phyloP scores from a whole-genome alignment of 2,329 filamentous ascomycete species.

The Ophiostoma himal-ulmi region DNA sequence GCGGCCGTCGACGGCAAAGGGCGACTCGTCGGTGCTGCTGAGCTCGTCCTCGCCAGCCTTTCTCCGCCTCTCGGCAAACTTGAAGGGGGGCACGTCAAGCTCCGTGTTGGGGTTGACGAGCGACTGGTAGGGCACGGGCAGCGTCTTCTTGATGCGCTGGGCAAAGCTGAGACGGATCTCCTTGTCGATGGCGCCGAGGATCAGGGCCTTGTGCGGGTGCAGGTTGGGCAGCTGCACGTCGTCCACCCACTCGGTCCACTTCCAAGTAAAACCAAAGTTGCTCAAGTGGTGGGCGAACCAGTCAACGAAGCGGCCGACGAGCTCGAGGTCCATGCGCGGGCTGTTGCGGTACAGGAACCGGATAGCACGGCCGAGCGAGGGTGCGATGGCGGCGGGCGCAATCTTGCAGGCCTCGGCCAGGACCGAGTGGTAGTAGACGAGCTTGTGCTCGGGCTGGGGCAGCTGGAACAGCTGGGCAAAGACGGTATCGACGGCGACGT shows the following conservation, averaged over 20 bases:
- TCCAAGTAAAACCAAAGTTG: slow-evolving; percentile 99
- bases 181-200: slow-evolving; percentile 84
- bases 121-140: slow-evolving; percentile 77
- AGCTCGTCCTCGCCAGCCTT: not conserved
- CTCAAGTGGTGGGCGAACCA: slow-evolving; percentile 98
- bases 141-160: slow-evolving; percentile 87
- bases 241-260: slow-evolving; percentile 95
- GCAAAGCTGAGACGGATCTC: slow-evolving; percentile 95
- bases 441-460: slow-evolving; percentile 80
- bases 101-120: slow-evolving; percentile 84
- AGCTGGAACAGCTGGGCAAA: slow-evolving; percentile 92
- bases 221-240: slow-evolving; percentile 71
- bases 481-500: slow-evolving; percentile 93
- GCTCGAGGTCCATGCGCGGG: slow-evolving; percentile 77
- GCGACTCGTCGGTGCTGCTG: not conserved
- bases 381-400: slow-evolving; percentile 91
- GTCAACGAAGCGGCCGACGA: slow-evolving; percentile 82
- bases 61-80: slow-evolving; percentile 45
- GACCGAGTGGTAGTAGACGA: slow-evolving; percentile 93
- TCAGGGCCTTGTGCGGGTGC: slow-evolving; percentile 89
- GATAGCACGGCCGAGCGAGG: slow-evolving; percentile 87
- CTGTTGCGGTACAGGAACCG: slow-evolving; percentile 81
- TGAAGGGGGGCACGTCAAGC: slow-evolving; percentile 93
- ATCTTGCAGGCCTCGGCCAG: slow-evolving; percentile 95
- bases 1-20: slow-evolving; percentile 74